Conservation (phyloP, 108 stramenopile genomes). For the Conticribra guillardii region DNA sequence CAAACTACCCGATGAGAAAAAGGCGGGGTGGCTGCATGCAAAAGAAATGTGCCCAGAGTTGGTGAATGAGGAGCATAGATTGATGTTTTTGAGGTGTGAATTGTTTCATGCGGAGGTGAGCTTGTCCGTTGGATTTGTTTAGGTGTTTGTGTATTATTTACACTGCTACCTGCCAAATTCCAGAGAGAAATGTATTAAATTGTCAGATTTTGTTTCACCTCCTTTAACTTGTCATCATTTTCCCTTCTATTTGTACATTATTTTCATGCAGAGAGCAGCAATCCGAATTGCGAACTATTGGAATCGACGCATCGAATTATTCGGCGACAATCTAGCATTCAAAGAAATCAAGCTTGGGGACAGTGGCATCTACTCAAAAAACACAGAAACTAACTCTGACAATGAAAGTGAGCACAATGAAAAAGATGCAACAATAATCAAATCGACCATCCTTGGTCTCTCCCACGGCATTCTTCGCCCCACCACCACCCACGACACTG, state of each 20-base stretch:
- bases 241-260: background rate
- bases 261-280: slow-evolving; percentile 31
- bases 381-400: background rate
- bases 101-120: slow-evolving; percentile 51
- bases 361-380: slow-evolving; percentile 2
- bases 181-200: background rate
- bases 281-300: slow-evolving; percentile 53
- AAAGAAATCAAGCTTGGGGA: slow-evolving; percentile 29
- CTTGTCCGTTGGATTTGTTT: too few relatives aligned
- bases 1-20: slow-evolving; percentile 26
- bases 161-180: slow-evolving; percentile 1
- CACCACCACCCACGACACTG: slow-evolving; percentile 25
- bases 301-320: slow-evolving; percentile 55
- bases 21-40: slow-evolving; percentile 25
- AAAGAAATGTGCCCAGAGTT: slow-evolving; percentile 50
- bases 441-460: slow-evolving; percentile 22
- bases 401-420: slow-evolving; percentile 22
- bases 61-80: slow-evolving; percentile 39
- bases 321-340: slow-evolving; percentile 52
- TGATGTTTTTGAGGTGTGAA: slow-evolving; percentile 68
- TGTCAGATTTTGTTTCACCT: background rate
- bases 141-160: background rate
- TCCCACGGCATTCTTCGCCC: slow-evolving; percentile 35
- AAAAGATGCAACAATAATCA: slow-evolving; percentile 41
- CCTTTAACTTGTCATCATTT: background rate